Percentiles rank a stretch among this genome's conserved stretches.
Evolutionary conservation across 2,329 filamentous ascomycete species (phyloP).

Genomic region (Aspergillus ochraceoroseus): DNA sequence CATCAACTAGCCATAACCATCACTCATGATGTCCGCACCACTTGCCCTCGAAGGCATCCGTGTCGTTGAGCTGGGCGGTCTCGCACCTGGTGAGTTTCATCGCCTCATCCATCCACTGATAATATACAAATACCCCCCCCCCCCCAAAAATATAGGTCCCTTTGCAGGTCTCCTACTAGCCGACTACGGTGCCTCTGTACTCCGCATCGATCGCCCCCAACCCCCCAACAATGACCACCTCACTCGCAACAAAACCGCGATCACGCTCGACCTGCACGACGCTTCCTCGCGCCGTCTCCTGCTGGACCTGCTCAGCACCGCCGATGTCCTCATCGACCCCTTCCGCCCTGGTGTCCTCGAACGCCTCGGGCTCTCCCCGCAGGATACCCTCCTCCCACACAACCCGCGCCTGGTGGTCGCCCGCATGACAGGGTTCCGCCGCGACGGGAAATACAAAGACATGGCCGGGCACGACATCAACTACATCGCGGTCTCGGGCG

Average conservation of each 20-base stretch:
- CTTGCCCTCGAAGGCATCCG: constrained; percentile 55
- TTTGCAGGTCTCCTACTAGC: constrained; percentile 85
- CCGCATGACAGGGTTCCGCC: constrained; percentile 82
- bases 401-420: constrained; percentile 77
- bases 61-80: constrained; percentile 63
- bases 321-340: constrained; percentile 85
- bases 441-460: constrained; percentile 74
- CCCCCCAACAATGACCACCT: constrained; percentile 63
- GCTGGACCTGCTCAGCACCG: constrained; percentile 56
- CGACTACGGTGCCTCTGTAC: constrained; percentile 80
- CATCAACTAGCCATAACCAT: too few species aligned
- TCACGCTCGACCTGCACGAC: constrained; percentile 73
- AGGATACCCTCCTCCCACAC: constrained; percentile 55
- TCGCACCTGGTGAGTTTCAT: constrained; percentile 55
- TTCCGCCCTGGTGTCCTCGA: constrained; percentile 90
- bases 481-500: constrained; percentile 83
- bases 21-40: constrained; percentile 34
- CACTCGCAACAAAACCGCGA: constrained; percentile 72
- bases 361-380: constrained; percentile 70
- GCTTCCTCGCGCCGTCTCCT: constrained; percentile 60
- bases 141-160: constrained; percentile 55
- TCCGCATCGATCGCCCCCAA: constrained; percentile 70
- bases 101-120: not conserved
- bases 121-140: not conserved
- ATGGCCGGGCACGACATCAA: constrained; percentile 98